These are phyloP conservation scores for Cynanchum wilfordii DNA, from an alignment of 257 asterid genomes.

Conservation along the genomic window DNA sequence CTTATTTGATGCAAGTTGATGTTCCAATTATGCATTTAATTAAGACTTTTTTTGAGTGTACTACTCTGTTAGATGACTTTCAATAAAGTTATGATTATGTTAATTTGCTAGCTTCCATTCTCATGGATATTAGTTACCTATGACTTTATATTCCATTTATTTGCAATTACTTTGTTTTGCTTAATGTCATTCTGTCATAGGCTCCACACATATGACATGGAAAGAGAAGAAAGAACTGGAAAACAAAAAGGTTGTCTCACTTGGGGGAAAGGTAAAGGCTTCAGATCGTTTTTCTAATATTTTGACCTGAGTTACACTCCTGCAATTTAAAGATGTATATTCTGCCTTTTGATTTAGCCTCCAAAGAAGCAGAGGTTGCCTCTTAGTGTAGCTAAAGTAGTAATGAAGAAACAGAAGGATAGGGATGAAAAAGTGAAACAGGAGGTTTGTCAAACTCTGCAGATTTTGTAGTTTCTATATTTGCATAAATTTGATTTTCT, in stretches of 20 bases:
- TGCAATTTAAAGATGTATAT: neutral
- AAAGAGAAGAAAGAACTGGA: slow-evolving; percentile 68
- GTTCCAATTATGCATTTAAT: neutral
- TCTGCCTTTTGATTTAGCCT: slow-evolving; percentile 37
- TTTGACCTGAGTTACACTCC: neutral
- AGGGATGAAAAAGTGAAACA: slow-evolving; percentile 56
- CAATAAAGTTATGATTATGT: neutral
- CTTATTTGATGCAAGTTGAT: neutral
- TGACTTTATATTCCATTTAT: neutral
- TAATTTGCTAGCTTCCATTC: neutral
- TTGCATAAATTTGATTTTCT: neutral
- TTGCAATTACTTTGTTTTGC: neutral
- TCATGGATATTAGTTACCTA: neutral
- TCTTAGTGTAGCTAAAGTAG: slow-evolving; percentile 69
- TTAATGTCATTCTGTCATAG: slow-evolving; percentile 23
- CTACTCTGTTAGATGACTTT: neutral
- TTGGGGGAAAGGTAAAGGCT: slow-evolving; percentile 69
- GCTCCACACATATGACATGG: slow-evolving; percentile 67
- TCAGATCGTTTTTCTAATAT: neutral
- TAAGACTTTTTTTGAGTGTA: neutral
- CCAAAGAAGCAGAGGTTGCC: slow-evolving; percentile 79
- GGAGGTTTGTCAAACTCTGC: slow-evolving; percentile 45
- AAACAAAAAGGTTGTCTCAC: slow-evolving; percentile 58
- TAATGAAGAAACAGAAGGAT: slow-evolving; percentile 83
- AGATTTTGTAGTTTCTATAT: neutral